Percentiles rank a stretch among this genome's conserved stretches.
Evolutionary conservation across 345 rosid genomes (phyloP).

Genomic region (Iberis pinnata): DNA sequence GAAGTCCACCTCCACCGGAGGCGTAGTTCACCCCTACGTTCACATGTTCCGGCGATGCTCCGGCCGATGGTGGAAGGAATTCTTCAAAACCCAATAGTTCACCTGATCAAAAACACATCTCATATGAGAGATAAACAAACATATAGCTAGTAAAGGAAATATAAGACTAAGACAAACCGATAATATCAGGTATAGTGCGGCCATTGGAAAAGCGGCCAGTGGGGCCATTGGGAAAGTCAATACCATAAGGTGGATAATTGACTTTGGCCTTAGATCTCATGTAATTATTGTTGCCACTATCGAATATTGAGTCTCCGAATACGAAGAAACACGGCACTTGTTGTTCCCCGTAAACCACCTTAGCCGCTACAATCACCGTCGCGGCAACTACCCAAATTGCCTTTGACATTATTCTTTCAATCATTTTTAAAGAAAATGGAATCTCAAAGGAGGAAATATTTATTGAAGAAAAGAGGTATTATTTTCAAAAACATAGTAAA

Average conservation of each 20-base stretch:
- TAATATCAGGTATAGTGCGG: conserved; percentile 36
- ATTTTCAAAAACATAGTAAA: background rate
- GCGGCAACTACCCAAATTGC: conserved; percentile 3
- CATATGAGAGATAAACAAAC: too few relatives aligned
- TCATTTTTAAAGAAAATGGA: conserved; percentile 9
- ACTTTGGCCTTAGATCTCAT: conserved; percentile 38
- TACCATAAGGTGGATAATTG: conserved; percentile 49
- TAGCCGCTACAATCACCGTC: conserved; percentile 13
- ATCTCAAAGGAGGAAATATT: background rate
- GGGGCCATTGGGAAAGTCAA: conserved; percentile 48
- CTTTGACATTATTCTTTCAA: background rate
- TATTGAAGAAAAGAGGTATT: background rate
- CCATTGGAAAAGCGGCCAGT: conserved; percentile 60
- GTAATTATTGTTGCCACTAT: conserved; percentile 52
- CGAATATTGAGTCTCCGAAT: conserved; percentile 52
- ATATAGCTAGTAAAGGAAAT: too few relatives aligned
- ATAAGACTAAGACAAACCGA: conserved; percentile 28
- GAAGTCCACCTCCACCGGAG: conserved; percentile 36
- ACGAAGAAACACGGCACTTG: conserved; percentile 50
- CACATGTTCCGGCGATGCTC: conserved; percentile 12
- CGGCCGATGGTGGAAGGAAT: conserved; percentile 36
- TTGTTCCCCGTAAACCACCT: conserved; percentile 27
- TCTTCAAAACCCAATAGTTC: conserved; percentile 39
- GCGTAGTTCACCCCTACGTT: conserved; percentile 39
- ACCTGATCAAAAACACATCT: conserved; percentile 25